phyloP scores from a whole-genome alignment of 768 basidiomycete species.

The Fomitopsis serialis region DNA sequence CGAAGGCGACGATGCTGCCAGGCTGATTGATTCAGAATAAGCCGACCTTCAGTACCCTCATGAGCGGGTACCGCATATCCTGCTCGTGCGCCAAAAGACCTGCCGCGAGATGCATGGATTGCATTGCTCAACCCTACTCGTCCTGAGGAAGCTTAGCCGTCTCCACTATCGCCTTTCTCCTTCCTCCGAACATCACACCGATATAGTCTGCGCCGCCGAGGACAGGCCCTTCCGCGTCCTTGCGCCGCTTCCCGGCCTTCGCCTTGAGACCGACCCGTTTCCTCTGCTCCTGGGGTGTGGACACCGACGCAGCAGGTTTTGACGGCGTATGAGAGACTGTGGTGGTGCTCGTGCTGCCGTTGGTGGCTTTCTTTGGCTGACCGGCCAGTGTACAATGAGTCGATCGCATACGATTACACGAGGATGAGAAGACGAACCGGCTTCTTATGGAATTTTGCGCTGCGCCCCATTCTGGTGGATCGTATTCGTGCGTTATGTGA shows the following conservation, averaged over 20 bases:
- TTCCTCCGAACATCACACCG: constrained; percentile 62
- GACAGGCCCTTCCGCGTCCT: constrained; percentile 34
- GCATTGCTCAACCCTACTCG: background rate
- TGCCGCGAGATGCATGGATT: too few relatives aligned
- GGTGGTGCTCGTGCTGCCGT: constrained; percentile 2
- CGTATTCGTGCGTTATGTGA: too few relatives aligned
- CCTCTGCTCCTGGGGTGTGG: constrained; percentile 27
- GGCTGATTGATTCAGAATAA: too few relatives aligned
- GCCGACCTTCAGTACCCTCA: too few relatives aligned
- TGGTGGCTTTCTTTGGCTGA: constrained; percentile 22
- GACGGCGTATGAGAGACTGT: constrained; percentile 3
- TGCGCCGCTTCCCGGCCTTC: constrained; percentile 27
- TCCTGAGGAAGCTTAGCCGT: constrained; percentile 51
- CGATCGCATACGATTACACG: background rate
- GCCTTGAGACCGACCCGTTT: constrained; percentile 47
- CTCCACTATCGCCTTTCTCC: constrained; percentile 61
- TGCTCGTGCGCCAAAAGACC: too few relatives aligned
- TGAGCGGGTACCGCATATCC: too few relatives aligned
- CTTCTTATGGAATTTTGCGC: constrained; percentile 62
- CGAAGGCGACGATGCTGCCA: too few relatives aligned
- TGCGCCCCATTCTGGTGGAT: constrained; percentile 74
- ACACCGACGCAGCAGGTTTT: constrained; percentile 11
- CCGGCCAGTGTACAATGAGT: background rate
- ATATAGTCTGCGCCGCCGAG: constrained; percentile 79
- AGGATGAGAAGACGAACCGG: constrained; percentile 31